Conservation (phyloP, 2,329 filamentous ascomycete species). For the Cladosporium sphaerospermum region DNA sequence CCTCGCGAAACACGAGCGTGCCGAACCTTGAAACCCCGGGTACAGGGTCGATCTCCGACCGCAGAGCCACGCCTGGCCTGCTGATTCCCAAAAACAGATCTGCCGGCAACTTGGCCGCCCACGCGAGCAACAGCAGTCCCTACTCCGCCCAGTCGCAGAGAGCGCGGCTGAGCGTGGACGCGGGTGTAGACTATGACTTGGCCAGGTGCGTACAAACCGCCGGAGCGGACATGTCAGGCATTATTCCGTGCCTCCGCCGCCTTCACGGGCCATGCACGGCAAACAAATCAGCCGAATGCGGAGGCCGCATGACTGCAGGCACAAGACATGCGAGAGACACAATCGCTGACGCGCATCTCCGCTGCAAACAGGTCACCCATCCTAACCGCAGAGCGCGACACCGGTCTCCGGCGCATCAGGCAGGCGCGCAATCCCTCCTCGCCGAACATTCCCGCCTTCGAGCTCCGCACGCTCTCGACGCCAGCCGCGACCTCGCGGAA, state of each 20-base stretch:
- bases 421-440: constrained; percentile 64
- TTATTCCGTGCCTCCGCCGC: background rate
- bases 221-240: background rate
- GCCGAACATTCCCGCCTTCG: constrained; percentile 65
- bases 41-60: constrained; percentile 8
- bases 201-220: constrained; percentile 8
- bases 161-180: constrained; percentile 10
- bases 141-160: constrained; percentile 1
- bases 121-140: background rate
- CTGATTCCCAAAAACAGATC: constrained; percentile 10
- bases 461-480: constrained; percentile 61
- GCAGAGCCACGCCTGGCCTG: constrained; percentile 8
- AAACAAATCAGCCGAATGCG: background rate
- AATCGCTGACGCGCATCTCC: constrained; percentile 11
- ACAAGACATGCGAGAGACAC: constrained; percentile 3
- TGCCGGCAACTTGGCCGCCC: constrained; percentile 3
- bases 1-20: constrained; percentile 4
- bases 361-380: constrained; percentile 62
- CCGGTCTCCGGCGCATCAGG: constrained; percentile 83
- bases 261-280: background rate
- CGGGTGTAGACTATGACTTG: constrained; percentile 9
- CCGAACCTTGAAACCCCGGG: constrained; percentile 2
- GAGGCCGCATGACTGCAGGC: constrained; percentile 2
- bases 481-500: constrained; percentile 53
- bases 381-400: constrained; percentile 51